Conservation (phyloP, 305 asterid species). For the Fraxinus sp. region DNA sequence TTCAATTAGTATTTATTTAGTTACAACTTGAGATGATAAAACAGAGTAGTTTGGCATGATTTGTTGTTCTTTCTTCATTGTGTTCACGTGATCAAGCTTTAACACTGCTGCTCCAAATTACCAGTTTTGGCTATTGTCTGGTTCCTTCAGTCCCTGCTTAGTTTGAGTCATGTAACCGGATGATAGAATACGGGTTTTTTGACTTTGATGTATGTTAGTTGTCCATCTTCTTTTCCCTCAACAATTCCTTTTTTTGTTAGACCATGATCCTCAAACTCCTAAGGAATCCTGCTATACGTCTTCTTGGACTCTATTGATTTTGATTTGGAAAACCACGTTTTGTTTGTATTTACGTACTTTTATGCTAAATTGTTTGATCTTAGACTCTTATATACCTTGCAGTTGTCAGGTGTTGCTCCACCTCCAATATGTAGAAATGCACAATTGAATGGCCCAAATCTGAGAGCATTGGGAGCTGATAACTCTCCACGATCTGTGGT, state of each 20-base stretch:
- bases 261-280: background rate
- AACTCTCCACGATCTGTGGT: slow-evolving; percentile 60
- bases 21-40: background rate
- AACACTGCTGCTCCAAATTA: background rate
- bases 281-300: background rate
- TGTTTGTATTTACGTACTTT: background rate
- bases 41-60: background rate
- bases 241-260: background rate
- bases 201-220: background rate
- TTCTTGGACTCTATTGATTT: background rate
- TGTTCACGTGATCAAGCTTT: background rate
- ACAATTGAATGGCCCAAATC: slow-evolving; percentile 61
- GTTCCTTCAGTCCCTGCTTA: slow-evolving; percentile 1
- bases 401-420: slow-evolving; percentile 90
- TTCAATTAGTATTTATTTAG: background rate
- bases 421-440: slow-evolving; percentile 82
- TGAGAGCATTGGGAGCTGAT: slow-evolving; percentile 62
- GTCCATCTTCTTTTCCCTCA: background rate
- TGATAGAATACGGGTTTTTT: background rate
- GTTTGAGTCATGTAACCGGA: background rate
- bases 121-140: background rate
- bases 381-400: slow-evolving; percentile 33
- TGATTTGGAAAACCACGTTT: background rate
- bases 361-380: slow-evolving; percentile 10
- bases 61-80: background rate